Base-by-base conservation (phyloP, 108 stramenopile genomes). In the Bacterosira constricta region DNA sequence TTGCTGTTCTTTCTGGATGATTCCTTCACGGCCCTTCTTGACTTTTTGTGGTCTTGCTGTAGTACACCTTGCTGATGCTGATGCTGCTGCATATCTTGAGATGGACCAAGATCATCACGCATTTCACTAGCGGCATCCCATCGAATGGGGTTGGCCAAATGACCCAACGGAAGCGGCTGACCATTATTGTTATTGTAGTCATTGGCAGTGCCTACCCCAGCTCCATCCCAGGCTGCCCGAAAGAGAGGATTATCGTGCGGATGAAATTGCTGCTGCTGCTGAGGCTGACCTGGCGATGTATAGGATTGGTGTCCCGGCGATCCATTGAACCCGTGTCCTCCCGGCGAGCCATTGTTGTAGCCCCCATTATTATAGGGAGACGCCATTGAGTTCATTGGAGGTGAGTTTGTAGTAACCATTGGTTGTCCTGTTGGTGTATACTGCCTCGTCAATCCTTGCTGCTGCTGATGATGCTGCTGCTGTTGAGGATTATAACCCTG, bases 61-160 rank as follows among this genome's bases (percentile, higher is more conserved):
- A 18, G 12, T n/a, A 18, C 21, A 0, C 25, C 18, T 20, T 9
- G 35, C 9, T 31, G 17, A 13, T 42, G 12, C 41, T 42, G 41
- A 42, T 42, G 12, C 41, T 12, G 41, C 13, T 42, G 9, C 36
- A 57, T 1, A 1, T 31, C 18, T 6, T 37, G 7, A 31, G 7
- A 20, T 27, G 35, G 27, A 31, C 29, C 18, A 10, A 18, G 31
- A 27, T 37, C 35, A 21, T 57, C 56, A 9, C 56, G 56, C 31
- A 27, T 27, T 6, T 57, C 56, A 11, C 56, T 57, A 6, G 12
- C 56, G 13, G 23, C 56, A 6, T 57, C 56, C 56, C 56, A 57
- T 17, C 21, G 29, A 31, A 12, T 57, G 56, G 27, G 29, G 29
- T 57, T 34, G 56, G 35, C 18, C 13, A 54, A 18, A 31, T 54